Evolutionary conservation across 768 basidiomycete genomes (phyloP).

Genomic region (Daedalea quercina): DNA sequence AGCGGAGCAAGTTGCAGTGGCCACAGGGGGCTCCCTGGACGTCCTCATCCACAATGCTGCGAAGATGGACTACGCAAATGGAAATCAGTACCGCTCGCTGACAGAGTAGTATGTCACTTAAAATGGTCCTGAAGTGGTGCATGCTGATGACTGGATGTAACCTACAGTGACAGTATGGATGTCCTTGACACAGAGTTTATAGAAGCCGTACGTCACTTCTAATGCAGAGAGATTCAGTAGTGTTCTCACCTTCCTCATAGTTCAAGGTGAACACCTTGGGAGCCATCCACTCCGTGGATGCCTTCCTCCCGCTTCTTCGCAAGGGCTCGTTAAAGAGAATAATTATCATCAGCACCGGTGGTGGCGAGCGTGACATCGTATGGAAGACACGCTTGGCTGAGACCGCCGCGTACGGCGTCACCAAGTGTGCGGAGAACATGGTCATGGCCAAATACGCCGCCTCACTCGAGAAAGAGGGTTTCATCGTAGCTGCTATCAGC

Average conservation of each 20-base stretch:
- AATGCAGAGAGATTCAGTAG: not conserved
- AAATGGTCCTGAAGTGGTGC: not conserved
- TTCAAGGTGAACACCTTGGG: slow-evolving; percentile 31
- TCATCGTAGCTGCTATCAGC: not conserved
- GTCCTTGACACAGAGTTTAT: not conserved
- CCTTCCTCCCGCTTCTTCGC: slow-evolving; percentile 33
- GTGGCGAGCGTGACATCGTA: slow-evolving; percentile 23
- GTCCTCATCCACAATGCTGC: slow-evolving; percentile 33
- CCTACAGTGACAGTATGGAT: not conserved
- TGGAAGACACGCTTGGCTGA: slow-evolving; percentile 5
- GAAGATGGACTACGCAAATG: slow-evolving; percentile 5
- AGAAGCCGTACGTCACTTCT: not conserved
- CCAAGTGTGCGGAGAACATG: slow-evolving; percentile 32
- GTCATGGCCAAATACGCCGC: slow-evolving; percentile 32
- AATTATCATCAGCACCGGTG: slow-evolving; percentile 24
- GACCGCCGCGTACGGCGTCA: slow-evolving; percentile 26
- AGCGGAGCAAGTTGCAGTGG: slow-evolving; percentile 19
- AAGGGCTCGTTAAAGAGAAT: slow-evolving; percentile 28
- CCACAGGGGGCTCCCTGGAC: slow-evolving; percentile 29
- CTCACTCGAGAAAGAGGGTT: slow-evolving; percentile 1
- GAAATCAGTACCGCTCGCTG: slow-evolving; percentile 1
- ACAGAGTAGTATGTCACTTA: not conserved
- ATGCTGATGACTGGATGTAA: not conserved
- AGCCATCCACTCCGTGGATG: slow-evolving; percentile 26
- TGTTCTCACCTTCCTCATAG: slow-evolving; percentile 6